Base-by-base conservation (phyloP, 352 stramenopile species). In the Lagenidium sp. region DNA sequence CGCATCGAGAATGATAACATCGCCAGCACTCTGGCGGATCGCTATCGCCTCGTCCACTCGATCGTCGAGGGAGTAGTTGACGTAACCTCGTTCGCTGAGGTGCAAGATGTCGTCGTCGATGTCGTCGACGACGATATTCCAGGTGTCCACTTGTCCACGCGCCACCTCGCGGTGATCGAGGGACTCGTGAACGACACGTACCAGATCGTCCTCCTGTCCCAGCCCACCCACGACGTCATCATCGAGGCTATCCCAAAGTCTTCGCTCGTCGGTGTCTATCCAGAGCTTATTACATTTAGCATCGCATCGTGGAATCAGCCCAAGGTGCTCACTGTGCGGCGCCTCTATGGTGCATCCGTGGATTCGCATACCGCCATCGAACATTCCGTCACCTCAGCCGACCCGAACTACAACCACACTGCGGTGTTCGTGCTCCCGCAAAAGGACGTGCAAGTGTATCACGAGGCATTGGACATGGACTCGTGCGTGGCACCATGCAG, bases 111-210 rank as follows among this genome's bases (percentile, higher is more conserved):
- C 7, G 34, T 41, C 5, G 53, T 85, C 1, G 30, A 59, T 11
- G 50, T 88, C 4, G 55, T 59, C 36, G 75, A 85, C 19, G 55
- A 84, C 34, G 67, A 82, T 36, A 45, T 82, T 22, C 68, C 73
- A 1, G 48, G 66, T 2, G 49, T 83, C n/a, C 65, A 64, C n/a
- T 38, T 83, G 15, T 85, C 73, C 0, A 52, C 53, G 32, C 58
- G 65, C 7, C 73, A 68, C 35, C 53, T 66, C 22, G 63, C 68
- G 2, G 60, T 85, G 10, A 28, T 74, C 4, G 63, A 83, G 36
- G 37, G 47, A 3, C 16, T 81, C 4, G 53, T 54, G 16, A 81
- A 77, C 36, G 66, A 65, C 31, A 72, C 68, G 41, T 85, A 85
- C 41, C 42, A 63, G 12, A 60, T 85, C 6, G 57, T 48, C 12